Conservation (phyloP, 2,329 filamentous ascomycete genomes). For the Nannizziopsis arthrosporioides region DNA sequence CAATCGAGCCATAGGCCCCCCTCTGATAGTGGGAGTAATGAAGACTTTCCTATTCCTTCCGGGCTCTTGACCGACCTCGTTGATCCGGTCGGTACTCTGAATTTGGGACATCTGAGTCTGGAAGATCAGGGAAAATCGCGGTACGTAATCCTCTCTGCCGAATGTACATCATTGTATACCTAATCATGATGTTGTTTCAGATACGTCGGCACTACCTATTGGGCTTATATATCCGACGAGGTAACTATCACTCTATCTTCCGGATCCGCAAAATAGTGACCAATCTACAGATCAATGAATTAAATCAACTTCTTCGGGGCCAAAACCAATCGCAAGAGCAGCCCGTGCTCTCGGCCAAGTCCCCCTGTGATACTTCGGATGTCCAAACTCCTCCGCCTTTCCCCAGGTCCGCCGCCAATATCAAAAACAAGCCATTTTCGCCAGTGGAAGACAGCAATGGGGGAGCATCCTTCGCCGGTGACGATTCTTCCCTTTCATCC, state of each 20-base stretch:
- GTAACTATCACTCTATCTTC: slow-evolving; percentile 17
- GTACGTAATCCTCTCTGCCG: slow-evolving; percentile 12
- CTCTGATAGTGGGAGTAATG: slow-evolving; percentile 24
- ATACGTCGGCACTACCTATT: slow-evolving; percentile 37
- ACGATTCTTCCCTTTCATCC: slow-evolving; percentile 26
- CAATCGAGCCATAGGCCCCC: slow-evolving; percentile 24
- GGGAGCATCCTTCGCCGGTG: slow-evolving; percentile 16
- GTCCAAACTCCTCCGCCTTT: background rate
- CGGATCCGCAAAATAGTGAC: background rate
- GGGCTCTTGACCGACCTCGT: slow-evolving; percentile 33
- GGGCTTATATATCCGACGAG: slow-evolving; percentile 37
- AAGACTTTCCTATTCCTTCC: slow-evolving; percentile 34
- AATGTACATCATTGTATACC: too few relatives aligned
- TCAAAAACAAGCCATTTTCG: background rate
- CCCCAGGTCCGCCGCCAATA: background rate
- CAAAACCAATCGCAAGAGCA: slow-evolving; percentile 26
- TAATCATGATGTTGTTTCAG: slow-evolving; percentile 17
- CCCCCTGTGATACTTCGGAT: background rate
- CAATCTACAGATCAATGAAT: slow-evolving; percentile 31
- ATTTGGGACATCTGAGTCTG: slow-evolving; percentile 33
- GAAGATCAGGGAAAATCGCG: slow-evolving; percentile 33
- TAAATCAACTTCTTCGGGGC: slow-evolving; percentile 34
- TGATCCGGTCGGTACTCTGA: slow-evolving; percentile 32
- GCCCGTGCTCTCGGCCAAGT: background rate
- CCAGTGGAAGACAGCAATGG: slow-evolving; percentile 2